A percentile compares a stretch with the other conserved stretches of the same genome.
phyloP scores from a whole-genome alignment of 257 asterid genomes.

The Verbascum thapsus region DNA sequence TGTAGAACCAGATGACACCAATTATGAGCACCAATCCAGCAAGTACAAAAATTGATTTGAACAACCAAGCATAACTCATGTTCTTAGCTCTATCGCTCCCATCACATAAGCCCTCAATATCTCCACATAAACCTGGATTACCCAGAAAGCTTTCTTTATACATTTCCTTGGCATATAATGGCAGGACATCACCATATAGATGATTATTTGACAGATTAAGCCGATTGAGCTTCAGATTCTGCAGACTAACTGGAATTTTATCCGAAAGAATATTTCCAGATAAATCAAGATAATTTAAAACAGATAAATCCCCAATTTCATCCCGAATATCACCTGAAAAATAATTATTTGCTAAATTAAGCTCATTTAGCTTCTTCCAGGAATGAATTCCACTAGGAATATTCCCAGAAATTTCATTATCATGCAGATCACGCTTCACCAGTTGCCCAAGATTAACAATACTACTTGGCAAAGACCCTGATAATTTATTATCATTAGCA shows the following conservation, averaged over 20 bases:
- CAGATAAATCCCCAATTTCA: slow-evolving; percentile 76
- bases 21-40: slow-evolving; percentile 64
- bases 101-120: slow-evolving; percentile 69
- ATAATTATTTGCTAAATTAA: slow-evolving; percentile 74
- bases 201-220: slow-evolving; percentile 77
- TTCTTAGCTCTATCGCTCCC: slow-evolving; percentile 46
- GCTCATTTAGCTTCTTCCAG: slow-evolving; percentile 82
- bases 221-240: slow-evolving; percentile 88
- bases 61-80: slow-evolving; percentile 59
- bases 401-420: slow-evolving; percentile 65
- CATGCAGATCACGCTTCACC: slow-evolving; percentile 84
- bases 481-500: slow-evolving; percentile 55
- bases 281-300: slow-evolving; percentile 86
- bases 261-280: slow-evolving; percentile 78
- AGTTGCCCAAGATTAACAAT: slow-evolving; percentile 75
- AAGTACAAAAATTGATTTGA: slow-evolving; percentile 58
- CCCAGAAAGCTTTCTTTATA: slow-evolving; percentile 79
- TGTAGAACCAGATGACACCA: slow-evolving; percentile 71
- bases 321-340: slow-evolving; percentile 76
- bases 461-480: slow-evolving; percentile 77
- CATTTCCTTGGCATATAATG: slow-evolving; percentile 74
- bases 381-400: slow-evolving; percentile 68
- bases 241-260: slow-evolving; percentile 63
- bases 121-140: slow-evolving; percentile 86
- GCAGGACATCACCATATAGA: slow-evolving; percentile 83